These are phyloP conservation scores for Exophiala alcalophila DNA, from an alignment of 2,329 filamentous ascomycete genomes.

Conservation along the genomic window DNA sequence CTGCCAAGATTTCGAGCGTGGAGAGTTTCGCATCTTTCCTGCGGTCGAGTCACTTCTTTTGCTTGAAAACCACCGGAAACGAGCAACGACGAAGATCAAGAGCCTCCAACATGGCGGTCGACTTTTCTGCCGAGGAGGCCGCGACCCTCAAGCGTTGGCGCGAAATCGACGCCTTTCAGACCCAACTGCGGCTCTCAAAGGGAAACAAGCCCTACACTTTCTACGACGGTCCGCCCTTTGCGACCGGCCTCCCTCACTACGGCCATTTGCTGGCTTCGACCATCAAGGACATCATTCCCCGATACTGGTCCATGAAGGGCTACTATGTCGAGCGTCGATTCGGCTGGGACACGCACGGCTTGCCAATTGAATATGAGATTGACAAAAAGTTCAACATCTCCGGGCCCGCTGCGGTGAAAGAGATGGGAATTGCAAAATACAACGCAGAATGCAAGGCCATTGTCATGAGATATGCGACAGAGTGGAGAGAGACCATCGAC, in stretches of 20 bases:
- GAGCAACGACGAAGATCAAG: neutral
- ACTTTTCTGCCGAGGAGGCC: conserved; percentile 91
- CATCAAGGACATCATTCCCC: conserved; percentile 88
- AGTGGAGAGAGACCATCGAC: conserved; percentile 81
- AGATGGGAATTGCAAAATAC: conserved; percentile 79
- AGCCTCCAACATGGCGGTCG: conserved; percentile 68
- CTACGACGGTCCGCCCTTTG: conserved; percentile 80
- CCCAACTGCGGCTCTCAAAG: conserved; percentile 81
- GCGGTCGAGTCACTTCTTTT: too few relatives aligned
- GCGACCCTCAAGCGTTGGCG: conserved; percentile 80
- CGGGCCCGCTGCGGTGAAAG: conserved; percentile 76
- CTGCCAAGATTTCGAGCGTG: conserved; percentile 6
- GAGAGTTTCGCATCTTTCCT: too few relatives aligned
- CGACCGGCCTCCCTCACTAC: conserved; percentile 55
- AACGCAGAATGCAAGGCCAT: conserved; percentile 83
- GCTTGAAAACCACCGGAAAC: conserved; percentile 2
- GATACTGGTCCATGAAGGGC: conserved; percentile 93
- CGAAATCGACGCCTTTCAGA: conserved; percentile 86
- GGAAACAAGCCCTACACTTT: conserved; percentile 86
- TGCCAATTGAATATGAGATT: conserved; percentile 89
- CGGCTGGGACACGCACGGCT: conserved; percentile 85
- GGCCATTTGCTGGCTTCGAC: conserved; percentile 78
- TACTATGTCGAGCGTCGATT: conserved; percentile 82
- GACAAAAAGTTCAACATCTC: conserved; percentile 86
- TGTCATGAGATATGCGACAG: conserved; percentile 78